Evolutionary conservation across 768 basidiomycete genomes (phyloP).

Genomic region (Boletus patriciae): DNA sequence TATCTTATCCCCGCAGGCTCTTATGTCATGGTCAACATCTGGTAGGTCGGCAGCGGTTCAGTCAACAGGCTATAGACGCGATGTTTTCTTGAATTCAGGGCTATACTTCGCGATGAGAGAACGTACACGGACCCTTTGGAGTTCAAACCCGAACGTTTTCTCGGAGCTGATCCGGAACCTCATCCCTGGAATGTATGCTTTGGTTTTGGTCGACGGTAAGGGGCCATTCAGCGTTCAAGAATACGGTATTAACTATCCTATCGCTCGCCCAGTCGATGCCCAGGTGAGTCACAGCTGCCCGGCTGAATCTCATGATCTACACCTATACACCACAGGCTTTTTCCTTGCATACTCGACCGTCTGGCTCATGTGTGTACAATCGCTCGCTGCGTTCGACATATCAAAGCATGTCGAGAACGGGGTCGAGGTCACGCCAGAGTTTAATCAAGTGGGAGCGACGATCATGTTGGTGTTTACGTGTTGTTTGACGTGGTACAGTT

Average conservation of each 20-base stretch:
- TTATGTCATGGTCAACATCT: constrained; percentile 16
- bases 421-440: constrained; percentile 44
- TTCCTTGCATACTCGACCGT: constrained; percentile 27
- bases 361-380: constrained; percentile 30
- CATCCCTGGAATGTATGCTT: constrained; percentile 15
- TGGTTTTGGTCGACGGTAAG: constrained; percentile 23
- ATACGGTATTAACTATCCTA: not conserved
- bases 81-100: constrained; percentile 1
- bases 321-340: constrained; percentile 16
- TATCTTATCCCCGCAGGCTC: constrained; percentile 21
- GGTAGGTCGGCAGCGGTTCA: not conserved
- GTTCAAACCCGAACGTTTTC: constrained; percentile 26
- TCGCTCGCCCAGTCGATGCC: constrained; percentile 6
- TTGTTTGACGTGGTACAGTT: not conserved
- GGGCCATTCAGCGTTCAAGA: accelerated
- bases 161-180: constrained; percentile 17
- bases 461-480: constrained; percentile 5
- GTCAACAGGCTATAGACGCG: too few species aligned
- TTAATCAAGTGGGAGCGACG: constrained; percentile 28
- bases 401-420: constrained; percentile 42
- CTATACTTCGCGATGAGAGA: constrained; percentile 12
- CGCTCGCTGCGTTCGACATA: constrained; percentile 47
- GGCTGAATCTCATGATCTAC: not conserved
- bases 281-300: constrained; percentile 1
- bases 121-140: constrained; percentile 17